Evolutionary conservation across 2,329 filamentous ascomycete genomes (phyloP).

Genomic region (Xylariaceae sp.): DNA sequence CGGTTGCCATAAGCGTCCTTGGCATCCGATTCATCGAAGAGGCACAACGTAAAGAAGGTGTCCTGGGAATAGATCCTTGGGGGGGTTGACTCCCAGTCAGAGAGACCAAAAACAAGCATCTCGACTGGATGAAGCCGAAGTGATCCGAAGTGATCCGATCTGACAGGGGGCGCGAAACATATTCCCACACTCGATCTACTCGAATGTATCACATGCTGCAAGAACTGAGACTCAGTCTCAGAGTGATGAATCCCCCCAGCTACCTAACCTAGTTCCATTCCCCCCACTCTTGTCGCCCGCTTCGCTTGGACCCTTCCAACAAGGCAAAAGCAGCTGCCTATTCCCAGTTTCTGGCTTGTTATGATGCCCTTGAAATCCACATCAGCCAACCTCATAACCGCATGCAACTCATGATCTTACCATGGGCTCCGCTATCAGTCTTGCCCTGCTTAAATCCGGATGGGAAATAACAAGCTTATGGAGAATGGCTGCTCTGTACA

Average conservation of each 20-base stretch:
- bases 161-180: background rate
- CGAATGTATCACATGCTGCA: background rate
- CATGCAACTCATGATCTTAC: background rate
- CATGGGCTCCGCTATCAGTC: no score
- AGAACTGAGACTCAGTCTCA: background rate
- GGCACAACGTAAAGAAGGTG: background rate
- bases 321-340: background rate
- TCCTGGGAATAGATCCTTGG: background rate
- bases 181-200: background rate
- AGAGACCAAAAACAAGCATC: background rate
- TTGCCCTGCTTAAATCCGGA: no score
- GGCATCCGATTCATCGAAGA: conserved; percentile 3
- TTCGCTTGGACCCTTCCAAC: background rate
- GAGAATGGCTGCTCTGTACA: no score
- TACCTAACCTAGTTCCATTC: background rate
- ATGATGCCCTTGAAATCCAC: background rate
- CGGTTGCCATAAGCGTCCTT: conserved; percentile 2
- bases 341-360: no score
- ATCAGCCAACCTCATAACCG: background rate
- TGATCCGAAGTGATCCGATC: background rate
- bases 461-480: no score
- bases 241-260: background rate
- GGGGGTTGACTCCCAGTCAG: conserved; percentile 12
- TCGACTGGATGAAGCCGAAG: background rate
- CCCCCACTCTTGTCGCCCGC: background rate